Percentiles rank a stretch among this genome's conserved stretches.
phyloP scores from a whole-genome alignment of 1,284 basidiomycete genomes.

The Caloboletus firmus region DNA sequence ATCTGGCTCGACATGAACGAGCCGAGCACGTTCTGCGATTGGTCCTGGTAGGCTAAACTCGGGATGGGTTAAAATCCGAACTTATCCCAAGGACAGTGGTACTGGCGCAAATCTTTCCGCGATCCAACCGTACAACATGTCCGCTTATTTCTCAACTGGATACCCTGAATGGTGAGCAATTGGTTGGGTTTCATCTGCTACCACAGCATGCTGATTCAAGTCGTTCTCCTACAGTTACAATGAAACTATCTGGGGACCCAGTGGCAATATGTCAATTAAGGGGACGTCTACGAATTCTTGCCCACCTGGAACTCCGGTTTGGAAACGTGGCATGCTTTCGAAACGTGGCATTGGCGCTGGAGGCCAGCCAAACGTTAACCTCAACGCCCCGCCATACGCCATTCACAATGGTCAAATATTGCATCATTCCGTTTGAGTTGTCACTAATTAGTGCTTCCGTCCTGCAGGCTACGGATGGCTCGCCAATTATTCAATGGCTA shows the following conservation, averaged over 20 bases:
- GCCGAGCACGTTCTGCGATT: slow-evolving; percentile 60
- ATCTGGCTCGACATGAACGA: slow-evolving; percentile 83
- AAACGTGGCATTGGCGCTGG: slow-evolving; percentile 41
- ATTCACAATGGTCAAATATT: slow-evolving; percentile 62
- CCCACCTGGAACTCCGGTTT: slow-evolving; percentile 6
- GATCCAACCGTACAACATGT: too few relatives aligned
- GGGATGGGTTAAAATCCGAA: not conserved
- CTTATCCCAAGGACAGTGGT: slow-evolving; percentile 40
- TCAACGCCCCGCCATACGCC: slow-evolving; percentile 63
- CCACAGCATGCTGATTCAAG: not conserved
- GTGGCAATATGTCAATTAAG: slow-evolving; percentile 74
- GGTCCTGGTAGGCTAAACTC: slow-evolving; percentile 52
- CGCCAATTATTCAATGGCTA: too few relatives aligned
- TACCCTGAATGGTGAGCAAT: slow-evolving; percentile 61
- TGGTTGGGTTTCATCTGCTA: not conserved
- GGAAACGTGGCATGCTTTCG: slow-evolving; percentile 3
- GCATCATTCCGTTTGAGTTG: not conserved
- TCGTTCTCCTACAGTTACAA: slow-evolving; percentile 54
- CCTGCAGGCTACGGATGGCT: slow-evolving; percentile 26
- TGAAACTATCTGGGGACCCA: slow-evolving; percentile 58
- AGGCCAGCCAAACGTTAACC: slow-evolving; percentile 44
- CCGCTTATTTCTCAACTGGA: too few relatives aligned
- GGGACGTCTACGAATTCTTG: slow-evolving; percentile 56
- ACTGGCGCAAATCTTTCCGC: slow-evolving; percentile 50
- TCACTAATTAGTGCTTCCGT: not conserved